Evolutionary conservation across 202 grass and related monocot species (phyloP), one percentile per base, ranked within the genome.

Genomic region (Panicum virgatum): DNA sequence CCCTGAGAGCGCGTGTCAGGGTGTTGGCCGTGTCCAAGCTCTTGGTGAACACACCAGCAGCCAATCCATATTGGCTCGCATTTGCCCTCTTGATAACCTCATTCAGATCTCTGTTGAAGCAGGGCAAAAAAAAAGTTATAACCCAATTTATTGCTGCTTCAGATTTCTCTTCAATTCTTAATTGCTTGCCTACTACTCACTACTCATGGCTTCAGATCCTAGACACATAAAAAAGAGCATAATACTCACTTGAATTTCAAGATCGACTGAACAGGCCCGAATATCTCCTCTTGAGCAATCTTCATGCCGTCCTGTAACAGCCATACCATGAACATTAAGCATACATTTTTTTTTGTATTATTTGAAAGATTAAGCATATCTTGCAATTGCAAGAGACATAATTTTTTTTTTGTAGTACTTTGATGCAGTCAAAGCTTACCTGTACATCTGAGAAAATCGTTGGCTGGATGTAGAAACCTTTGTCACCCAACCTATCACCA

Each of bases 281-380:
- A 98, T 78, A 98, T 98, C 83, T 98, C 96, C 43, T 98, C 96
- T 76, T 87, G 64, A 57, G 96, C 96, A 78, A 98, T 98, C 69
- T 60, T 82, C 96, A 98, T 98, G 63, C 53, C 77, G 43, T 98
- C 96, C 96, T 98, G 52, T 72, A 75, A 57, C 38, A 83, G 56
- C 59, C 51, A 66, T 58, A 40, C 29, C 10, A 72, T 18, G 8
- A 56, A 69, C 13, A 69, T 69, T 83, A 77, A 81, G 56, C 39
- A 67, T 12, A 75, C 56, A 19, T 0, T 32, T 27, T 70, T 43
- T 13, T 48, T 71, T 71, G 22, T 16, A 13, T 67, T 43, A 3
- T 14, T 3, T 43, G 43, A 44, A 71, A 48, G 26, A 71, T 19
- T 80, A 72, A 77, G 54, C 39, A 67, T 19, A 70, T 79, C 26